Base-by-base conservation (phyloP, 148 eudicot species). In the Salicornia ramosissima region DNA sequence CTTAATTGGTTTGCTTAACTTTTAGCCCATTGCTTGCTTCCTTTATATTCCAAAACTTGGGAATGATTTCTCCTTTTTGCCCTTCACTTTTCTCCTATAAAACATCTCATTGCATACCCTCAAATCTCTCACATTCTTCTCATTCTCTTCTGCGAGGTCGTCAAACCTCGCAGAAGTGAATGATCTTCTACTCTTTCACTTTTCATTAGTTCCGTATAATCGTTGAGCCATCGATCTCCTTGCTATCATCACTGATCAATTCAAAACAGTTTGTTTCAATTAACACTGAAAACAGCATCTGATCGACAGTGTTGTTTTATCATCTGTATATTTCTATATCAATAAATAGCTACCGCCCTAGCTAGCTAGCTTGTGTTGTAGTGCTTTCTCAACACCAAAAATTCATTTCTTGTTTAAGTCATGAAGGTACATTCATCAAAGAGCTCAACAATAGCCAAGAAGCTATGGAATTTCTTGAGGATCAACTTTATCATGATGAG, bases 401-500 rank as follows among this genome's bases (percentile, higher is more conserved):
- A 3, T 36, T 36, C 2, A 0, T 59, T 30, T 49, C 52, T 46
- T 46, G 21, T 40, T 25, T n/a, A 30, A 26, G 54, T 28, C 40
- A 77, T 77, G 75, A 67, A 72, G 43, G 28, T 72, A 21, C 68
- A 72, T 67, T 59, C 80, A 54, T 58, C 42, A 31, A 77, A 24
- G 46, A 68, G 69, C 62, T 77, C 80, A 67, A 61, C 43, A 0
- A 36, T 76, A 59, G 78, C 83, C 16, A 80, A 80, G 74, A 80
- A 63, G 69, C 65, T 76, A 57, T 76, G 77, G 74, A 73, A 69
- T 39, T 65, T 73, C 65, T 50, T 80, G 2, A 71, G 80, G 12
- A 52, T 80, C 57, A 58, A 77, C 15, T 76, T 72, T 40, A 31
- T 76, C 18, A 77, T 80, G 76, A 57, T 76, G 56, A 80, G 79